Conservation (phyloP, 331 rosid genomes). For the Quercus lobata region DNA sequence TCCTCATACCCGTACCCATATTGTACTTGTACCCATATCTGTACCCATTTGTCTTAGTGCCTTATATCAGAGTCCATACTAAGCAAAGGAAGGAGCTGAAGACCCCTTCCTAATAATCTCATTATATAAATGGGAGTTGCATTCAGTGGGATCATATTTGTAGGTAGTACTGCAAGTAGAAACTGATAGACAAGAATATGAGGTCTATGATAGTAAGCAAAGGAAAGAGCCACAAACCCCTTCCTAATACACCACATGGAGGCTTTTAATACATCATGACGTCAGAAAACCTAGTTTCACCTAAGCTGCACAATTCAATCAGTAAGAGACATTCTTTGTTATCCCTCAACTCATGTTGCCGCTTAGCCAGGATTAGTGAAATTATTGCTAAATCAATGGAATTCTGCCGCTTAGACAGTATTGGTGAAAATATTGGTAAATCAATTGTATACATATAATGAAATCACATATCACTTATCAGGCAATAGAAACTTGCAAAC, state of each 20-base stretch:
- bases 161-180: neutral
- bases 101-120: neutral
- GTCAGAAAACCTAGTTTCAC: neutral
- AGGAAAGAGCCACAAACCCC: neutral
- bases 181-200: neutral
- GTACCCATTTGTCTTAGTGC: no score
- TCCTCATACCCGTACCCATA: no score
- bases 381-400: neutral
- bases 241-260: neutral
- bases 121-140: neutral
- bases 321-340: neutral
- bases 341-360: neutral
- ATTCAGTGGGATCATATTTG: neutral
- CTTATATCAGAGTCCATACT: neutral
- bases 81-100: neutral
- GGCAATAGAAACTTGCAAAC: neutral
- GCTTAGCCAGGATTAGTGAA: neutral
- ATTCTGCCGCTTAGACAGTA: neutral
- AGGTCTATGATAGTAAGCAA: neutral
- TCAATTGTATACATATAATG: neutral
- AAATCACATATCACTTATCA: neutral
- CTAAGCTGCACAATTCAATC: neutral
- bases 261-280: neutral
- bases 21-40: no score
- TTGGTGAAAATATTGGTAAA: neutral